Evolutionary conservation across 2,329 filamentous ascomycete species (phyloP), one percentile per base, ranked within the genome.

Genomic region (Beauveria medogensis): DNA sequence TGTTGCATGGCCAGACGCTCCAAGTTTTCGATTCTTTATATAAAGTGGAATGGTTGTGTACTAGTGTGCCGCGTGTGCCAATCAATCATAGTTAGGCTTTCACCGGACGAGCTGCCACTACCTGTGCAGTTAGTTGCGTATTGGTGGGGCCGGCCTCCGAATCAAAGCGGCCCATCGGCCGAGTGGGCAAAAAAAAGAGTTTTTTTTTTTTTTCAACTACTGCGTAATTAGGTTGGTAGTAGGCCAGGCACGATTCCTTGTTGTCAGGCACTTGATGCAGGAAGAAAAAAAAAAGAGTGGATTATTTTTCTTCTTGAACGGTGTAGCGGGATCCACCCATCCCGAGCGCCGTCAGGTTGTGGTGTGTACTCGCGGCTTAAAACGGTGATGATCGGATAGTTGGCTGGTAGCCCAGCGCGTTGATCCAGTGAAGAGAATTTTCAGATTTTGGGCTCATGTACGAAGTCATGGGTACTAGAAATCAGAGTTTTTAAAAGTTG

Each of bases 341-440:
- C 12, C 55, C 55, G 55, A 57, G 47, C 37, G 34, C 55, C 46
- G 55, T 18, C 5, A 18, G 2, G 34, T 37, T 22, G 24, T 20
- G 55, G 43, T 50, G 55, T 59, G 30, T 30, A 40, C 34, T 30
- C 30, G 41, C 59, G 59, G 59, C 59, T 61, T 61, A 44, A 56
- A 5, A 51, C 59, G 59, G 59, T 56, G 52, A 61, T 56, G 53
- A 52, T 56, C 59, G 59, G 59, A 51, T 50, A 40, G 9, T 5
- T 44, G 16, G 12, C 34, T 37, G 34, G 34, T 37, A 37, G 34
- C 12, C 34, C 5, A 5, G 16, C n/a, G n/a, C 16, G 16, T n/a
- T 50, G n/a, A n/a, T 18, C 26, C 12, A 46, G 16, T 3, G 56
- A n/a, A 20, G 16, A 59, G 56, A 59, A 34, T 46, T 60, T 60